Percentiles rank a stretch among this genome's conserved stretches.
Conservation (phyloP, 345 rosid species). For the Moricandia arvensis region DNA sequence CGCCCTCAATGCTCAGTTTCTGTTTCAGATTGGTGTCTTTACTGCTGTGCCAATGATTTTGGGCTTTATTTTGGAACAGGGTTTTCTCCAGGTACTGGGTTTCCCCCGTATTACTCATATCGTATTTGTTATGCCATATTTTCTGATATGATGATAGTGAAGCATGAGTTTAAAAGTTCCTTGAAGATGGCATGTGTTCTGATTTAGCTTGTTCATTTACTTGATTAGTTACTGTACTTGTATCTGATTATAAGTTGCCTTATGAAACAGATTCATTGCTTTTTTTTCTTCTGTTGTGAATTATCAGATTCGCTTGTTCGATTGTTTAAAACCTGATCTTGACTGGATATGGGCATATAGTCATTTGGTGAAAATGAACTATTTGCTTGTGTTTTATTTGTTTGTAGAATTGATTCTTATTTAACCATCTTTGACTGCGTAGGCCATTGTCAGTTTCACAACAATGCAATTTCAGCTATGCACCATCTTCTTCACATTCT, state of each 20-base stretch:
- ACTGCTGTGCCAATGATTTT: constrained; percentile 96
- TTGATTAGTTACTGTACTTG: not conserved
- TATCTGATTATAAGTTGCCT: not conserved
- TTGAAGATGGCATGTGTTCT: constrained; percentile 4
- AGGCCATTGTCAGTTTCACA: constrained; percentile 86
- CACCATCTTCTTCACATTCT: constrained; percentile 97
- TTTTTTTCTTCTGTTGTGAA: not conserved
- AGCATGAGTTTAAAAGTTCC: constrained; percentile 6
- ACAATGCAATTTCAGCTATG: constrained; percentile 98
- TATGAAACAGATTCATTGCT: not conserved
- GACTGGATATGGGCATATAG: not conserved
- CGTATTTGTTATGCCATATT: not conserved
- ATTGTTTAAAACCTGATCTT: constrained; percentile 12
- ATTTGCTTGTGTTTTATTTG: constrained; percentile 11
- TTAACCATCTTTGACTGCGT: constrained; percentile 29
- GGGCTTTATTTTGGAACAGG: constrained; percentile 49
- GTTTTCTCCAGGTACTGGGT: constrained; percentile 40
- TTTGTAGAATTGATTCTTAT: constrained; percentile 6
- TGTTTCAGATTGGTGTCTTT: constrained; percentile 90
- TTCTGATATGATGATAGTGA: constrained; percentile 13
- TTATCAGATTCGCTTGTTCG: not conserved
- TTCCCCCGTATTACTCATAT: constrained; percentile 8
- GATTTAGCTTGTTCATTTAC: not conserved
- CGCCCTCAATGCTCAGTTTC: constrained; percentile 93
- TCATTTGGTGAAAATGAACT: not conserved